Evolutionary conservation across 1,284 basidiomycete species (phyloP).

Genomic region (Sporisorium scitamineum): DNA sequence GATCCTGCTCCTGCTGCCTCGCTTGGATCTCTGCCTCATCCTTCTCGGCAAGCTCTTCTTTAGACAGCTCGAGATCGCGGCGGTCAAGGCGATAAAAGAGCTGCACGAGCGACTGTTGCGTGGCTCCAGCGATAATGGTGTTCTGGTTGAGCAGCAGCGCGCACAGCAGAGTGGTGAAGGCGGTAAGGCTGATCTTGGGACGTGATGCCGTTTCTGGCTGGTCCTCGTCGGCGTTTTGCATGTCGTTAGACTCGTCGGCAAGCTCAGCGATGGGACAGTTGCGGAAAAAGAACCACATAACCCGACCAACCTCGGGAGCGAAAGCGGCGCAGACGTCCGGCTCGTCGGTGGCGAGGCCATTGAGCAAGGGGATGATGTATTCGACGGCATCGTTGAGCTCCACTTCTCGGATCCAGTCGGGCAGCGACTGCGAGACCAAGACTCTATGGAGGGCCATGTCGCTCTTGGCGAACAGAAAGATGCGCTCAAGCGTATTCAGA

Average conservation of each 20-base stretch:
- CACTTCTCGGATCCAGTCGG: conserved; percentile 68
- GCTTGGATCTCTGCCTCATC: conserved; percentile 17
- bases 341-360: conserved; percentile 88
- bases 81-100: conserved; percentile 74
- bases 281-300: conserved; percentile 96
- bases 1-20: conserved; percentile 30
- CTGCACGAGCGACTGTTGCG: conserved; percentile 82
- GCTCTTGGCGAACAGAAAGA: conserved; percentile 91
- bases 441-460: conserved; percentile 83
- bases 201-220: conserved; percentile 51
- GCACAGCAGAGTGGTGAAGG: conserved; percentile 91
- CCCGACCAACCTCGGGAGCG: conserved; percentile 81
- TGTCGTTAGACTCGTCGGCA: conserved; percentile 37
- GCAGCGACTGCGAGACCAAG: conserved; percentile 75
- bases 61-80: conserved; percentile 40
- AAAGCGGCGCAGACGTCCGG: conserved; percentile 92
- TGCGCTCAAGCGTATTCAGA: conserved; percentile 85
- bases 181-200: conserved; percentile 79
- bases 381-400: conserved; percentile 89
- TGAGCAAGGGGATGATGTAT: conserved; percentile 91
- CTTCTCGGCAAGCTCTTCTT: conserved; percentile 39
- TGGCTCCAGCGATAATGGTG: conserved; percentile 78
- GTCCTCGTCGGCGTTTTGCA: conserved; percentile 43
- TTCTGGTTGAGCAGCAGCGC: conserved; percentile 86
- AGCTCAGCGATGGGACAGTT: conserved; percentile 71